Evolutionary conservation across 2,329 filamentous ascomycete genomes (phyloP), one percentile per base, ranked within the genome.

Genomic region (Sclerotinia trifoliorum): DNA sequence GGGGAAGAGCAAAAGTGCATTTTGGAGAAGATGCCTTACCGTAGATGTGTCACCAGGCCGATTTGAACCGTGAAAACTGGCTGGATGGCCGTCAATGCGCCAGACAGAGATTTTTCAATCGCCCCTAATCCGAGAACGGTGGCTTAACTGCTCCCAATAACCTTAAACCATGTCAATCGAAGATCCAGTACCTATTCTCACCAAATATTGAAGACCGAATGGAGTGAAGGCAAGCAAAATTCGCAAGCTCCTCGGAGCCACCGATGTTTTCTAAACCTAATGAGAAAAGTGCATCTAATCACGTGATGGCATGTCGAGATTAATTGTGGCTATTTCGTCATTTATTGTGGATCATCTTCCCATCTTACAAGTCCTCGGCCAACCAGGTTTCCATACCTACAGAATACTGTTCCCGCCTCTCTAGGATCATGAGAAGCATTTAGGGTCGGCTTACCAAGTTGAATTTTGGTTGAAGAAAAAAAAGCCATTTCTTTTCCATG

Each of bases 301-400:
- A 61, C 58, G 58, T 61, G 58, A 48, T 1, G 0, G 24, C 2
- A 49, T 61, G 58, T 49, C 58, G 58, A 35, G 46, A 48, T 61
- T 26, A 61, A 32, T 21, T 49, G 52, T 55, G 52, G 52, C 52
- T 49, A 61, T 61, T 29, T 61, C 44, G 58, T 49, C 58, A 61
- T 48, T 49, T 11, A 26, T 10, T 48, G 42, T 61, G 42, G 57
- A 61, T 61, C 42, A 32, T 57, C 55, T 5, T 35, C 29, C 15
- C 32, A 13, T 35, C 51, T 48, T 26, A 48, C 21, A 48, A 48
- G 26, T 61, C 21, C 29, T 17, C 26, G 21, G 19, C 58, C 26
- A 61, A 61, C 26, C 58, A 48, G 19, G 35, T n/a, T 61, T 49
- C 21, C 7, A n/a, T 42, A 35, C 3, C 58, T 35, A 35, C 7